Base-by-base conservation (phyloP, 2,329 filamentous ascomycete genomes). In the Colletotrichum spinosum region DNA sequence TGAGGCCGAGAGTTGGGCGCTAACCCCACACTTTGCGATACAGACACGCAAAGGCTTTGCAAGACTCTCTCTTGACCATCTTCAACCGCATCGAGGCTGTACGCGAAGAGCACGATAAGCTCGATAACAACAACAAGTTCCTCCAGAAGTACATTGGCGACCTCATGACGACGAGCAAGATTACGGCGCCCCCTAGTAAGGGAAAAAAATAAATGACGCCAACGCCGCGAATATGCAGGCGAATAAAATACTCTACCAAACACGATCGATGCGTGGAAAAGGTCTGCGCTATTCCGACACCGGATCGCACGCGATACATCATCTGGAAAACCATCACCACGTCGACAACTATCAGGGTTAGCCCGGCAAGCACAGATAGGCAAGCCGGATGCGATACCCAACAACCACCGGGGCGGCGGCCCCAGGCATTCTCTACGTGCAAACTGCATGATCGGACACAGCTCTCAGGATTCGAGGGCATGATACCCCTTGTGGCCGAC, bases 131-230 rank as follows among this genome's bases (percentile, higher is more conserved):
- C 78, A 99, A 99, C 84, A 95, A 94, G 74, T 97, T 98, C 75
- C 81, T 99, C 52, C 95, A 98, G 78, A 97, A 97, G 78, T 98
- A 98, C 77, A 98, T 98, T 73, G 95, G 95, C 69, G 95, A 97
- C 74, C 85, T 98, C 60, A 98, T 97, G 88, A 92, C 93, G 71
- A 91, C 89, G n/a, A 90, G 87, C 76, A 91, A 91, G 74, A 91
- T 92, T 71, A 91, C 89, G 1, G 84, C 88, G 2, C 81, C 85
- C 2, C 79, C 80, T 58, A 80, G 78, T 67, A 81, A 84, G 38
- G 79, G 77, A 59, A 86, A 86, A 73, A 89, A 88, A 75, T 88
- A 74, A 83, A 38, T 13, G 15, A 13, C 15, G 8, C 6, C 4
- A 2, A 2, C 17, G 2, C 13, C 13, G 11, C 3, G 35, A 6